These are phyloP conservation scores for Macrotyloma uniflorum DNA, from an alignment of 306 rosid species.

Conservation along the genomic window DNA sequence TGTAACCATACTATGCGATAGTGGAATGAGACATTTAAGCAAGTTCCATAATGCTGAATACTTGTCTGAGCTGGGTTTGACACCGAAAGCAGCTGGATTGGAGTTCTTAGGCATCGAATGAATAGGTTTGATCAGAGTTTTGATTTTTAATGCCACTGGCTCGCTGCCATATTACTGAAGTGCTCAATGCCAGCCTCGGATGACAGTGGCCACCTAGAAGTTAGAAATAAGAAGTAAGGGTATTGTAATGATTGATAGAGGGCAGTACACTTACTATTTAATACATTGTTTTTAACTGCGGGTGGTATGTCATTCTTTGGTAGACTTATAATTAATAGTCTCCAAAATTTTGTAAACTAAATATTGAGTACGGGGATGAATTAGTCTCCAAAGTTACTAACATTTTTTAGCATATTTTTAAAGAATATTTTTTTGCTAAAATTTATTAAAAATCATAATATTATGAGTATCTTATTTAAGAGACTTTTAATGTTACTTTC, in stretches of 20 bases:
- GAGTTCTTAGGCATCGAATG: conserved; percentile 69
- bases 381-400: too few species aligned
- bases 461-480: too few species aligned
- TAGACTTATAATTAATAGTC: not conserved
- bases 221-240: too few species aligned
- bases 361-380: too few species aligned
- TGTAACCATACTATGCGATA: conserved; percentile 90
- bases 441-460: too few species aligned
- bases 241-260: too few species aligned
- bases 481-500: too few species aligned
- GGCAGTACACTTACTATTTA: not conserved
- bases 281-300: not conserved
- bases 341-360: not conserved
- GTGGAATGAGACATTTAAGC: conserved; percentile 96
- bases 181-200: not conserved
- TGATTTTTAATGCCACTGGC: conserved; percentile 5
- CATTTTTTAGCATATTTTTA: too few species aligned
- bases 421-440: too few species aligned
- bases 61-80: conserved; percentile 67
- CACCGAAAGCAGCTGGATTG: conserved; percentile 71
- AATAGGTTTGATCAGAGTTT: conserved; percentile 13
- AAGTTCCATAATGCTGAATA: conserved; percentile 71
- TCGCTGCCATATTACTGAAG: not conserved
- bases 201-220: not conserved
- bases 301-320: too few species aligned